Evolutionary conservation across 352 stramenopile species (phyloP), one percentile per base, ranked within the genome.

Genomic region (Blastocystis sp.): DNA sequence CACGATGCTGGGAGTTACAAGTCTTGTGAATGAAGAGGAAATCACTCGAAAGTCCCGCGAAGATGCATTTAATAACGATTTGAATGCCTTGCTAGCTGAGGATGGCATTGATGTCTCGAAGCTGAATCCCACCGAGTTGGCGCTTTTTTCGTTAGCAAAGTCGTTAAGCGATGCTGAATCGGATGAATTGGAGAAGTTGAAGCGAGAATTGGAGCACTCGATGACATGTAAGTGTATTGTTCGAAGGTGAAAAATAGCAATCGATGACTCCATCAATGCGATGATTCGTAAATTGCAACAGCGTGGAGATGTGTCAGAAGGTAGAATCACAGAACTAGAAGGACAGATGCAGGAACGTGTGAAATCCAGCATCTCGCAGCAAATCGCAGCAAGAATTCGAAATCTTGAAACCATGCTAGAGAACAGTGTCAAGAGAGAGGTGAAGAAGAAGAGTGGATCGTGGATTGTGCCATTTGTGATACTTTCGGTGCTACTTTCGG

Each of bases 221-320:
- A 79, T 93, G 56, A 56, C 95, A 54, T 94, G 93, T 90, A 93
- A 97, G 91, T 92, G 94, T 75, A 34, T 29, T 8, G 20, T n/a
- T 34, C 9, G n/a, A 61, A 20, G 62, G 88, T 94, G 1, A 84
- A 93, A 18, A 94, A 77, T 92, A 97, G 76, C 76, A 1, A 76
- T 87, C 34, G 76, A 87, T 29, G 93, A 97, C 91, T 93, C 94
- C n/a, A 79, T 96, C 63, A 92, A 93, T 50, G 94, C 93, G 92
- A 96, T 93, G 73, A 90, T 95, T 1, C 89, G 92, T 20, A 94
- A 95, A 77, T 92, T 98, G 1, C 45, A 92, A 39, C 79, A 92
- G 61, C 77, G 91, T 47, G 92, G 93, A 75, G 91, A 92, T 53
- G 69, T 88, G 18, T 64, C 89, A 20, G 91, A 93, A 75, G 47